A percentile compares a stretch with the other conserved stretches of the same genome.
Conservation (phyloP, 257 asterid genomes). For the Paraleonurus japonicus region DNA sequence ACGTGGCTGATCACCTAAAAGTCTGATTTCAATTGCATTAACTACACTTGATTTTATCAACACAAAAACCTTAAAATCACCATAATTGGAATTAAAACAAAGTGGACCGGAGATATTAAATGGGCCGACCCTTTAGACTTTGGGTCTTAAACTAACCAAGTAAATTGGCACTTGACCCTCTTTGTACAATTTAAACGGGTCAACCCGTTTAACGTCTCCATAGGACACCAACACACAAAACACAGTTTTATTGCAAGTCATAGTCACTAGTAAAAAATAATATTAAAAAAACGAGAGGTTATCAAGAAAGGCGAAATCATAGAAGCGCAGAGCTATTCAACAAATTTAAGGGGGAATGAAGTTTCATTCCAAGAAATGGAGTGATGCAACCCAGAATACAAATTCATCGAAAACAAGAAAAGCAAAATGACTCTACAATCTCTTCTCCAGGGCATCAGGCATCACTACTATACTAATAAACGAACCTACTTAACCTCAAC, state of each 20-base stretch:
- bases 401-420: constrained; percentile 27
- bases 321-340: background rate
- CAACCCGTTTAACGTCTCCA: no score
- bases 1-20: background rate
- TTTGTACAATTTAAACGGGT: no score
- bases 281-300: background rate
- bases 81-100: background rate
- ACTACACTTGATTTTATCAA: background rate
- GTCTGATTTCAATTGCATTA: background rate
- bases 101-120: no score
- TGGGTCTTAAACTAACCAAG: no score
- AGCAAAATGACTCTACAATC: constrained; percentile 14
- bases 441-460: background rate
- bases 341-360: background rate
- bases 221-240: no score
- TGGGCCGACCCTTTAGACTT: no score
- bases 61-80: background rate
- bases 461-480: constrained; percentile 22
- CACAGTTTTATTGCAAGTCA: no score
- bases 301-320: background rate
- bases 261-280: no score
- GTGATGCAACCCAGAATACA: background rate
- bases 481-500: constrained; percentile 27
- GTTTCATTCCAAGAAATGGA: constrained; percentile 20
- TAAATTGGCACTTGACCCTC: no score